Percentiles rank a stretch among this genome's conserved stretches.
phyloP scores from a whole-genome alignment of 140 eudicot genomes.

The Anethum foeniculum region DNA sequence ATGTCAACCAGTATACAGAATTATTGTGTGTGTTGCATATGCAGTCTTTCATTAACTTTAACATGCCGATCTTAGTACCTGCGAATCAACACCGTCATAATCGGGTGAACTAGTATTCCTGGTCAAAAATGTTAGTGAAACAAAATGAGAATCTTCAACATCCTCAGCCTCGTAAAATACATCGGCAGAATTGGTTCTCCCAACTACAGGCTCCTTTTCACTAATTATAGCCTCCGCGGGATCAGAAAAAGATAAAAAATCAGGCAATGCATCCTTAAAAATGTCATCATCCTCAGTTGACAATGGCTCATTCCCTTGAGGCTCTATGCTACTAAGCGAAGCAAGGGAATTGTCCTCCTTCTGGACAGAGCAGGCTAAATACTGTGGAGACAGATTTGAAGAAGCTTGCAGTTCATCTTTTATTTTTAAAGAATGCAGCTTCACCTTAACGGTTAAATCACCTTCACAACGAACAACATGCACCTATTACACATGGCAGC shows the following conservation, averaged over 20 bases:
- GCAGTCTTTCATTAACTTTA: conserved; percentile 5
- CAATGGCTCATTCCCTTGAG: conserved; percentile 37
- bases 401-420: conserved; percentile 77
- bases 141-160: conserved; percentile 72
- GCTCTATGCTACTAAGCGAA: conserved; percentile 24
- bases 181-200: conserved; percentile 42
- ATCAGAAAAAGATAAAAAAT: conserved; percentile 55
- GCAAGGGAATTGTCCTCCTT: conserved; percentile 24
- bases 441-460: conserved; percentile 69
- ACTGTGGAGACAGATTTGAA: conserved; percentile 35
- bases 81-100: conserved; percentile 89
- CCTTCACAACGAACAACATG: conserved; percentile 57
- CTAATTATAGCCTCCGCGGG: conserved; percentile 31
- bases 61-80: conserved; percentile 30
- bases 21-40: background rate
- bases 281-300: conserved; percentile 65
- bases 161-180: conserved; percentile 70
- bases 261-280: conserved; percentile 80
- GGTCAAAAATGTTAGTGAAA: conserved; percentile 56
- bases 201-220: conserved; percentile 40
- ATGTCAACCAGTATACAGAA: background rate
- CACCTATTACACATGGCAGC: conserved; percentile 36
- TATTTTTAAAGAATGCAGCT: conserved; percentile 72
- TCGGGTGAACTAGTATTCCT: conserved; percentile 67
- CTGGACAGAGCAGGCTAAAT: conserved; percentile 78